These are phyloP conservation scores for Ceratocystis albifundus DNA, from an alignment of 2,329 filamentous ascomycete species.

Conservation along the genomic window DNA sequence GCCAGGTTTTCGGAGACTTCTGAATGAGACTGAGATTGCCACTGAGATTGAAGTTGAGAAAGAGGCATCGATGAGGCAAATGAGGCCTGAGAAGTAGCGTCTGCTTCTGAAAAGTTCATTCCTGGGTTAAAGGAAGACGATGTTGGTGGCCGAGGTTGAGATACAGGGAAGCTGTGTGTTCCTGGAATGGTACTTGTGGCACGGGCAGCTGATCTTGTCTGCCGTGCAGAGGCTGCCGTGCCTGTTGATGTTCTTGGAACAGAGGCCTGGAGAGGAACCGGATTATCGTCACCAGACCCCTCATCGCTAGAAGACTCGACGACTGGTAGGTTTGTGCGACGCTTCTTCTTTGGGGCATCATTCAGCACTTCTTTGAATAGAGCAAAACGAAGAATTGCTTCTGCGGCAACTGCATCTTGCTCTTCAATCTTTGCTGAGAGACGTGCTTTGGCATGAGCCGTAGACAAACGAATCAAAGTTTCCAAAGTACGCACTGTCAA, in stretches of 20 bases:
- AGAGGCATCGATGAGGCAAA: slow-evolving; percentile 70
- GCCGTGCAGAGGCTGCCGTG: slow-evolving; percentile 22
- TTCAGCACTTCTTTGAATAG: slow-evolving; percentile 91
- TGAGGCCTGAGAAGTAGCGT: slow-evolving; percentile 38
- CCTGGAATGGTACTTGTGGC: slow-evolving; percentile 28
- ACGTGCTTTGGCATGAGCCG: slow-evolving; percentile 86
- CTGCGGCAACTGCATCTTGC: slow-evolving; percentile 75
- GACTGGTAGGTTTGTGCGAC: slow-evolving; percentile 53
- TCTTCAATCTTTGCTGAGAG: slow-evolving; percentile 82
- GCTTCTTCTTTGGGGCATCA: slow-evolving; percentile 68
- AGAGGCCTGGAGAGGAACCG: neutral
- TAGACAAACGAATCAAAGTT: slow-evolving; percentile 94
- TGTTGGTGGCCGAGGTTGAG: slow-evolving; percentile 22
- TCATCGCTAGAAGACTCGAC: slow-evolving; percentile 48
- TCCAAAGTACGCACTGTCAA: slow-evolving; percentile 96
- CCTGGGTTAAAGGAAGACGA: slow-evolving; percentile 1
- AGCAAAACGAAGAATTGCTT: slow-evolving; percentile 82
- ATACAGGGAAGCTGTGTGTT: slow-evolving; percentile 16
- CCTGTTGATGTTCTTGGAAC: slow-evolving; percentile 35
- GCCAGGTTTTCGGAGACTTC: slow-evolving; percentile 34
- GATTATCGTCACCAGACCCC: slow-evolving; percentile 36
- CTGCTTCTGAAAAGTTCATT: neutral
- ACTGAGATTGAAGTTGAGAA: slow-evolving; percentile 48
- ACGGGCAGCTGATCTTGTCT: slow-evolving; percentile 26
- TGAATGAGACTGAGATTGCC: slow-evolving; percentile 25